Conservation (phyloP, 495 filamentous ascomycete genomes). For the Xylaria sp. region DNA sequence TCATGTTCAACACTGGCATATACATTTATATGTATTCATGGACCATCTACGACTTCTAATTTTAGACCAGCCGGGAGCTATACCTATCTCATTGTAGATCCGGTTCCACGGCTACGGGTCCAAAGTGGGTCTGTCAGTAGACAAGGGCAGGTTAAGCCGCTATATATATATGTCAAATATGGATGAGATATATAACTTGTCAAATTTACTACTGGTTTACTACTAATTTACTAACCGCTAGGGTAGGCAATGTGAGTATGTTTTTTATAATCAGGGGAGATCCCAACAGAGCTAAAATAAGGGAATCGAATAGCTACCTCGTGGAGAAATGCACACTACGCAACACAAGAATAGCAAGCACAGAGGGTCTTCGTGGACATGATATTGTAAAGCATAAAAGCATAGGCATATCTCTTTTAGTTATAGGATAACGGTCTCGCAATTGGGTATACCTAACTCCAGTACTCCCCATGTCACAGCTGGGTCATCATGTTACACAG, state of each 20-base stretch:
- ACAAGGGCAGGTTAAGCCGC: conserved; percentile 1
- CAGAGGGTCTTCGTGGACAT: too few species aligned
- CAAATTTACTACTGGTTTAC: background rate
- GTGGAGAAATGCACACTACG: background rate
- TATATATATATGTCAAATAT: background rate
- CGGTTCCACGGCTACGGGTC: conserved; percentile 16
- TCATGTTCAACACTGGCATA: background rate
- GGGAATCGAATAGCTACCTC: background rate
- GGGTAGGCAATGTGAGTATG: background rate
- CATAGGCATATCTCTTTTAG: background rate
- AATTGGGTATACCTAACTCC: conserved; percentile 26
- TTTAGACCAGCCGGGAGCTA: conserved; percentile 23
- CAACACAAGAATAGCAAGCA: background rate
- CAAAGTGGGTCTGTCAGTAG: conserved; percentile 8
- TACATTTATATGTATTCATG: background rate
- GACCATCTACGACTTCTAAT: conserved; percentile 6
- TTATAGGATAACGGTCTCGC: background rate
- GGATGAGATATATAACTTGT: background rate
- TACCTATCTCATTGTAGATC: background rate
- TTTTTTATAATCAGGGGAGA: background rate
- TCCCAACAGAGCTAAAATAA: background rate
- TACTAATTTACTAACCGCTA: too few species aligned
- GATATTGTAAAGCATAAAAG: conserved; percentile 2
- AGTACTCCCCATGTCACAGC: conserved; percentile 14
- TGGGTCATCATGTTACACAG: background rate